Evolutionary conservation across 805 yeast genomes (phyloP).

Genomic region (Candida montana): DNA sequence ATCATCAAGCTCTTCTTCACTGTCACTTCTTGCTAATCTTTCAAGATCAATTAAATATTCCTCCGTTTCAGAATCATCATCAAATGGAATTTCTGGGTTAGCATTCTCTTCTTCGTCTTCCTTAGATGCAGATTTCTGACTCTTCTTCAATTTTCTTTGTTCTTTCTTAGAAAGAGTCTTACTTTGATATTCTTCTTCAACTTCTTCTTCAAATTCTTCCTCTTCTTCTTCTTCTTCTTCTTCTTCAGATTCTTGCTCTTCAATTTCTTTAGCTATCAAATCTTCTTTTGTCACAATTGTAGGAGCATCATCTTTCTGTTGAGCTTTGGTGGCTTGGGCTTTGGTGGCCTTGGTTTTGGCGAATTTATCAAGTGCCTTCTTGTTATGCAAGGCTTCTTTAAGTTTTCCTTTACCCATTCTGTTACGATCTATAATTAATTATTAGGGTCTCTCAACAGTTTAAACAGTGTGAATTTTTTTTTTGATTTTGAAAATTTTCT

Average conservation of each 20-base stretch:
- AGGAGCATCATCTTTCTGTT: conserved; percentile 25
- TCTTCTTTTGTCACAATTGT: conserved; percentile 30
- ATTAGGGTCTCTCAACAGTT: not conserved
- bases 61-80: conserved; percentile 41
- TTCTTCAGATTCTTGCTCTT: conserved; percentile 12
- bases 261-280: conserved; percentile 18
- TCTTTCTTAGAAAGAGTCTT: conserved; percentile 57
- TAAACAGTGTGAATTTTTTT: not conserved
- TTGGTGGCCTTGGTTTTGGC: conserved; percentile 16
- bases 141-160: conserved; percentile 52
- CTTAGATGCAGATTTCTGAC: conserved; percentile 21
- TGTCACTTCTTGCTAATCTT: conserved; percentile 50
- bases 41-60: conserved; percentile 45
- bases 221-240: conserved; percentile 17
- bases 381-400: conserved; percentile 20
- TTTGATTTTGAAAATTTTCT: conserved; percentile 4
- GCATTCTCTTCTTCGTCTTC: conserved; percentile 21
- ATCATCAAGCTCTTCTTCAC: conserved; percentile 27
- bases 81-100: conserved; percentile 35
- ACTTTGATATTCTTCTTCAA: conserved; percentile 36
- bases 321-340: conserved; percentile 18
- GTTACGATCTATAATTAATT: not conserved
- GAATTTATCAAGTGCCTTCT: conserved; percentile 15
- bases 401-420: conserved; percentile 25
- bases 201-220: conserved; percentile 16